Conservation (phyloP, 1,139 yeast species). For the Blastobotrys indianensis region DNA sequence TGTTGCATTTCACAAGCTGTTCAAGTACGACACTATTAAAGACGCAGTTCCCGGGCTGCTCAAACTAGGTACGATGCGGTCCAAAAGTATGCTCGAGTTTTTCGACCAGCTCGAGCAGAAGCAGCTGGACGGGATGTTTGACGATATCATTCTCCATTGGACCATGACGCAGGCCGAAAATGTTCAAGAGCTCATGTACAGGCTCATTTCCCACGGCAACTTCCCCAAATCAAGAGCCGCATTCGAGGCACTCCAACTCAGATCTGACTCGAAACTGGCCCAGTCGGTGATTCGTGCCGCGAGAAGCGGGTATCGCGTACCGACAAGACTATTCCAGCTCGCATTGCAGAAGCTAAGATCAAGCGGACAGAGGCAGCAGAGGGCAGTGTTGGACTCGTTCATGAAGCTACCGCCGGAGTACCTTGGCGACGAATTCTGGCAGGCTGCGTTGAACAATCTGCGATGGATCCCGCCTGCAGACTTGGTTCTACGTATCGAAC, state of each 20-base stretch:
- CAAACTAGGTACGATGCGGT: constrained; percentile 5
- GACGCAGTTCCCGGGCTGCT: not conserved
- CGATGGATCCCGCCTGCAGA: not conserved
- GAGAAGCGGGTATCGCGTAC: not conserved
- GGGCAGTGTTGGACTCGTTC: not conserved
- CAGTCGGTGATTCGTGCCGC: not conserved
- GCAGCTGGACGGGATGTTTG: not conserved
- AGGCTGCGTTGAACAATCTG: not conserved
- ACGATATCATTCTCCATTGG: constrained; percentile 3
- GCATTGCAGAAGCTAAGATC: not conserved
- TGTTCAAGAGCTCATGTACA: constrained; percentile 1
- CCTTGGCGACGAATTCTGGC: constrained; percentile 7
- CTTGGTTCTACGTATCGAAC: constrained; percentile 1
- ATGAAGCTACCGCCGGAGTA: not conserved
- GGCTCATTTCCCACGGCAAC: constrained; percentile 3
- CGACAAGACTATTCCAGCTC: not conserved
- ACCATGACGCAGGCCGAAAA: constrained; percentile 1
- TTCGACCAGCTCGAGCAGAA: constrained; percentile 1
- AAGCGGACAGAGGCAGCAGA: not conserved
- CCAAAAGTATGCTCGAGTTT: not conserved
- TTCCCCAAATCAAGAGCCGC: not conserved
- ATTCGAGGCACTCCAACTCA: not conserved
- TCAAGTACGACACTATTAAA: not conserved
- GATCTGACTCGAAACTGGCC: not conserved
- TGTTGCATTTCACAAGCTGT: not conserved